Evolutionary conservation across 176 grass and related monocot species (phyloP).

Genomic region (Pontederia crassipes): DNA sequence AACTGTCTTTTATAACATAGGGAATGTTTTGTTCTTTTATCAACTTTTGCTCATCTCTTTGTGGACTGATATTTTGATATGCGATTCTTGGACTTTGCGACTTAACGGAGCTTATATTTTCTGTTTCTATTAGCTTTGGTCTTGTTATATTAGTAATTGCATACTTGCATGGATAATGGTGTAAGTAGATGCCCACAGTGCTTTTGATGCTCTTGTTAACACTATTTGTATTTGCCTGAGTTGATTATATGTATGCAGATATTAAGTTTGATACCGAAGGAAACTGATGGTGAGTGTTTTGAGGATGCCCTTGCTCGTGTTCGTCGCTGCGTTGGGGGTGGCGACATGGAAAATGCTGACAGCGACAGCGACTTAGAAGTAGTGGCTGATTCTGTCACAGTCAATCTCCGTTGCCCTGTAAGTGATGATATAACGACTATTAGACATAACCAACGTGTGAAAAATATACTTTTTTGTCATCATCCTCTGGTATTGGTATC

Average conservation of each 20-base stretch:
- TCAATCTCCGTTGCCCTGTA: slow-evolving; percentile 91
- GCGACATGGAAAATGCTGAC: slow-evolving; percentile 49
- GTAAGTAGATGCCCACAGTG: background rate
- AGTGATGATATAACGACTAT: slow-evolving; percentile 12
- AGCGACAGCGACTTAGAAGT: slow-evolving; percentile 91
- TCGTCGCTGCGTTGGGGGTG: slow-evolving; percentile 69
- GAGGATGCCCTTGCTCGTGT: slow-evolving; percentile 74
- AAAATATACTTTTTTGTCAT: background rate
- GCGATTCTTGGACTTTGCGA: no score
- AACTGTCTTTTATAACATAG: no score
- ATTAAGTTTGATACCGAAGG: slow-evolving; percentile 67
- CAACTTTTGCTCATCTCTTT: no score
- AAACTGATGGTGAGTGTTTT: slow-evolving; percentile 69
- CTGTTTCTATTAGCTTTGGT: no score
- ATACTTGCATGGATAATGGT: background rate
- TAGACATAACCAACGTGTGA: background rate
- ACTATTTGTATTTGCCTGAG: slow-evolving; percentile 16
- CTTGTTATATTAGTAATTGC: no score
- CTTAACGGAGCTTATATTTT: no score
- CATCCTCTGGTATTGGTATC: no score
- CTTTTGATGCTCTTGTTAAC: background rate
- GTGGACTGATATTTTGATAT: no score
- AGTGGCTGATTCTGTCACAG: slow-evolving; percentile 62
- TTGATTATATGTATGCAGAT: slow-evolving; percentile 39
- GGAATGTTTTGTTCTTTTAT: no score